A percentile compares a stretch with the other conserved stretches of the same genome.
Conservation (phyloP, 768 basidiomycete species). For the Tulasnella sp. region DNA sequence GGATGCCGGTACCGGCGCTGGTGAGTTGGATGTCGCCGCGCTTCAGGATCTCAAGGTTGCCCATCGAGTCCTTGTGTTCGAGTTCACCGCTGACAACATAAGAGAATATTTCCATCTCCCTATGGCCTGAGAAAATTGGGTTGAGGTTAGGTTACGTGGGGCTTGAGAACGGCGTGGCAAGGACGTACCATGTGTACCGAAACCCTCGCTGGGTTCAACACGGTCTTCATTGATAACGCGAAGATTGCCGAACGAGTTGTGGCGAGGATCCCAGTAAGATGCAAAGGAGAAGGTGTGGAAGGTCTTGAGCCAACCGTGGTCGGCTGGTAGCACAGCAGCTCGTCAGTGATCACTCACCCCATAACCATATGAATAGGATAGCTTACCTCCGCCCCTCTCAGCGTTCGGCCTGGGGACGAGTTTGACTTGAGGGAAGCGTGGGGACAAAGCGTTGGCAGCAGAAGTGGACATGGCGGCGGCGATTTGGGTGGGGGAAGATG, state of each 20-base stretch:
- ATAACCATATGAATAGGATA: not conserved
- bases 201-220: conserved; percentile 63
- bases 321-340: conserved; percentile 56
- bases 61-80: conserved; percentile 68
- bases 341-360: conserved; percentile 29
- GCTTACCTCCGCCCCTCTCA: conserved; percentile 15
- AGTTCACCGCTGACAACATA: conserved; percentile 70
- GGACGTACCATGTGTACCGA: conserved; percentile 52
- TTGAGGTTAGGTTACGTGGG: not conserved
- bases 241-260: conserved; percentile 55
- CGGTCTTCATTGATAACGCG: conserved; percentile 91
- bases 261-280: conserved; percentile 49
- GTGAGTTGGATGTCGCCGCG: conserved; percentile 87
- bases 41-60: conserved; percentile 77
- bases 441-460: conserved; percentile 5
- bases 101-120: conserved; percentile 84
- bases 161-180: not conserved
- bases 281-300: conserved; percentile 79
- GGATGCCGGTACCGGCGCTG: conserved; percentile 82
- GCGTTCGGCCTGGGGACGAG: conserved; percentile 14
- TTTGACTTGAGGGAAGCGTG: conserved; percentile 14
- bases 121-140: conserved; percentile 33
- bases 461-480: not conserved
- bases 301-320: conserved; percentile 79
- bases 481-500: not conserved